These are phyloP conservation scores for Solanum medicagineum DNA, from an alignment of 257 asterid species.

Conservation along the genomic window DNA sequence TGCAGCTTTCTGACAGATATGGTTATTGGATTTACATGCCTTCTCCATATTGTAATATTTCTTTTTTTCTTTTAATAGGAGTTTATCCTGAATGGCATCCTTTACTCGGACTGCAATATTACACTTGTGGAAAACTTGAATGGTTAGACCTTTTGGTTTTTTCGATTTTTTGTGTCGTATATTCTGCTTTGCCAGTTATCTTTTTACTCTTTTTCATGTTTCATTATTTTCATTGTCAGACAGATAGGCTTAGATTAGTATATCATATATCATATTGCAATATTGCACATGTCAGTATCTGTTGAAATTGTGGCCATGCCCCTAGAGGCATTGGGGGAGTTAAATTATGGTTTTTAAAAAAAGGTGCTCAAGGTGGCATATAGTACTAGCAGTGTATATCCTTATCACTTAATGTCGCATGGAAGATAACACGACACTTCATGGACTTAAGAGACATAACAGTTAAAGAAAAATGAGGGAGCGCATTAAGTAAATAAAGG, in stretches of 20 bases:
- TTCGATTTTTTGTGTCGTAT: not conserved
- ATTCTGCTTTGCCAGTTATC: not conserved
- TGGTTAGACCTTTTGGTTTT: constrained; percentile 38
- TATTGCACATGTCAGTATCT: not conserved
- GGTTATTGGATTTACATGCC: not conserved
- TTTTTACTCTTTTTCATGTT: not conserved
- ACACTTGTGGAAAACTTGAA: constrained; percentile 85
- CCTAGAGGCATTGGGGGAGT: not conserved
- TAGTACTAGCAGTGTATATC: not conserved
- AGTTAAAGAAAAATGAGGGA: not conserved
- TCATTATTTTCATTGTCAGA: not conserved
- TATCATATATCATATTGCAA: not conserved
- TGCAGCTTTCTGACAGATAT: not conserved
- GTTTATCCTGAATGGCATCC: constrained; percentile 71
- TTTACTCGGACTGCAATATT: constrained; percentile 76
- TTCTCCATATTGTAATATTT: not conserved
- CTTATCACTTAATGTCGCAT: not conserved
- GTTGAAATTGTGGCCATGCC: not conserved
- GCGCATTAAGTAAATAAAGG: not conserved
- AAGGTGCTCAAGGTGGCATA: not conserved
- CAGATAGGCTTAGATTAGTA: not conserved
- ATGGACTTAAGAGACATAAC: not conserved
- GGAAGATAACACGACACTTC: not conserved
- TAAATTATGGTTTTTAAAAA: not conserved
- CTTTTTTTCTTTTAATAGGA: constrained; percentile 27